Conservation (phyloP, 306 rosid species). For the Cicer arietinum region DNA sequence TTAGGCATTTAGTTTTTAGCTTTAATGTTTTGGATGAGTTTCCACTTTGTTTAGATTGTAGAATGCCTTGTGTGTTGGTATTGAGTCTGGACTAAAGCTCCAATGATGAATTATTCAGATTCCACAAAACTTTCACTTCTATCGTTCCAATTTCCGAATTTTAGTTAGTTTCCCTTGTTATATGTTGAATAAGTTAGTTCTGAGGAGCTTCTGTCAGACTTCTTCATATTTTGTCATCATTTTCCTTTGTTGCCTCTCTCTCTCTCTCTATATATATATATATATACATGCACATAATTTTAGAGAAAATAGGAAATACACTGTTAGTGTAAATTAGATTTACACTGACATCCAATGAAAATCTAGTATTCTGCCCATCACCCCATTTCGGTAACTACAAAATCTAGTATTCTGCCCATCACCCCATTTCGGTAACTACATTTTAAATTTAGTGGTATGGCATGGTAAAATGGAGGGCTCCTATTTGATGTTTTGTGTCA, state of each 20-base stretch:
- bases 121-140: slow-evolving; percentile 23
- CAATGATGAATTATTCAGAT: slow-evolving; percentile 50
- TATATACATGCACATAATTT: too few relatives aligned
- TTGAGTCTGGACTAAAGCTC: slow-evolving; percentile 45
- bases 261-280: not conserved
- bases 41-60: not conserved
- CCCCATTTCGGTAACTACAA: too few relatives aligned
- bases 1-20: not conserved
- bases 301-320: too few relatives aligned
- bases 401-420: too few relatives aligned
- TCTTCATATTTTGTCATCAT: not conserved
- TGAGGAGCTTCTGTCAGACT: slow-evolving; percentile 54
- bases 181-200: slow-evolving; percentile 48
- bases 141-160: slow-evolving; percentile 58
- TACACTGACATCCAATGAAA: too few relatives aligned
- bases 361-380: too few relatives aligned
- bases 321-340: too few relatives aligned
- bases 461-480: too few relatives aligned
- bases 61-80: slow-evolving; percentile 12
- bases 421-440: too few relatives aligned
- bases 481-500: too few relatives aligned
- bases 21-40: slow-evolving; percentile 1
- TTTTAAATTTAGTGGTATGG: too few relatives aligned
- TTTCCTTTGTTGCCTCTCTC: not conserved
- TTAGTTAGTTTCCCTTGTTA: slow-evolving; percentile 8